Evolutionary conservation across 495 filamentous ascomycete species (phyloP).

Genomic region (Astrocystis sublimbata): DNA sequence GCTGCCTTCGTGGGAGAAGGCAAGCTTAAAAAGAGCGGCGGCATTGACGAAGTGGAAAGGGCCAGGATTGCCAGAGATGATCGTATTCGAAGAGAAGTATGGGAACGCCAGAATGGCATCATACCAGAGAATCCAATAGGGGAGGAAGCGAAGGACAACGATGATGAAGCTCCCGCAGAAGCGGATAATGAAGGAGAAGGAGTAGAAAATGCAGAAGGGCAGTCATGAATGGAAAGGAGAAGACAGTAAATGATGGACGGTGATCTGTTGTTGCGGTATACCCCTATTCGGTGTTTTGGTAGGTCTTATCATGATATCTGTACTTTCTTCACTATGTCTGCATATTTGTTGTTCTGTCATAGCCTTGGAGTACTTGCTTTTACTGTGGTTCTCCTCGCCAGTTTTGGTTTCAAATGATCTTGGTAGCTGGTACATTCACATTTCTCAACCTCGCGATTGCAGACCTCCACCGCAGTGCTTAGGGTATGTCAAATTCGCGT

Average conservation of each 20-base stretch:
- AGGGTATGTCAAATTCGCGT: not conserved
- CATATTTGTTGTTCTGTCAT: slow-evolving; percentile 10
- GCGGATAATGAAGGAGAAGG: not conserved
- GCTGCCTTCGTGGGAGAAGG: slow-evolving; percentile 87
- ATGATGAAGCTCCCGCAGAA: not conserved
- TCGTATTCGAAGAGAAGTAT: slow-evolving; percentile 78
- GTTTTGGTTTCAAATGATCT: not conserved
- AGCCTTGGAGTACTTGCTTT: slow-evolving; percentile 18
- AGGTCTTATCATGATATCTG: not conserved
- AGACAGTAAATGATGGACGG: slow-evolving; percentile 1
- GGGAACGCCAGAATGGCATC: slow-evolving; percentile 66
- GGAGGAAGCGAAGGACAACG: slow-evolving; percentile 22
- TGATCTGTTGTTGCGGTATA: slow-evolving; percentile 8
- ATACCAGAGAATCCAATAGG: slow-evolving; percentile 30
- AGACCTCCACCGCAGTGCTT: not conserved
- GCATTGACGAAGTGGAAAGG: slow-evolving; percentile 90
- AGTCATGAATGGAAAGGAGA: slow-evolving; percentile 7
- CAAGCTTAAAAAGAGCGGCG: slow-evolving; percentile 91
- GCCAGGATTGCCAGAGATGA: slow-evolving; percentile 85
- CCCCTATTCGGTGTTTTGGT: slow-evolving; percentile 2
- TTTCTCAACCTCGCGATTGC: not conserved
- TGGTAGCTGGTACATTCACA: not conserved
- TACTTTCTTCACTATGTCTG: not conserved
- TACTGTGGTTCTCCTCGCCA: not conserved
- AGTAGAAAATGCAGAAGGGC: too few relatives aligned